Evolutionary conservation across 2,329 filamentous ascomycete genomes (phyloP), one percentile per base, ranked within the genome.

Genomic region (Calycina marina): DNA sequence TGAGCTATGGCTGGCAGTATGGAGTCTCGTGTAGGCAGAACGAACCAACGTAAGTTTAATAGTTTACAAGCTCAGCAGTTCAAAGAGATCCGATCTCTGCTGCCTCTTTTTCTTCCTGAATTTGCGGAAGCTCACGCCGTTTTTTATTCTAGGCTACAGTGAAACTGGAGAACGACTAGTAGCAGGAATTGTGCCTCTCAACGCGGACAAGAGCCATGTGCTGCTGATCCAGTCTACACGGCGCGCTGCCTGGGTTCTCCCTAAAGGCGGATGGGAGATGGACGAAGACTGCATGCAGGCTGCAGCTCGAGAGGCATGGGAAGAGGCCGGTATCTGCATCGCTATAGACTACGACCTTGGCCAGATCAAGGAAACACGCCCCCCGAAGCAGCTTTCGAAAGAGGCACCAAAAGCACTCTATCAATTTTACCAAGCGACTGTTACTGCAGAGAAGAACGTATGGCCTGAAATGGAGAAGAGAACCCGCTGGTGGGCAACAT

Each of bases 381-480:
- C 83, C 5, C 83, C 82, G 22, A 88, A 88, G 55, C 70, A 75
- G 39, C 61, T 72, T 45, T 72, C 72, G 39, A 73, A 74, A 54
- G 68, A 72, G 42, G 60, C 63, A 28, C 63, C 69, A 35, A 66
- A 66, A 48, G 69, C 76, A 22, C 56, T 75, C 32, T 88, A 86
- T 56, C 74, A 77, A 46, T 90, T 88, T 58, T 90, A 75, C 58
- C 82, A 96, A 58, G 86, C 77, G 41, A 79, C 72, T n/a, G 90
- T 98, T 40, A 72, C 79, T 41, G 77, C 76, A 49, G 83, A 93
- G 60, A 80, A 90, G 56, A 63, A 67, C 11, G 73, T 86, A 37
- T 98, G 90, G 90, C 90, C 90, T 1, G 90, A 98, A 63, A 79
- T 71, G 62, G 74, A 93, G 58, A 96, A 94, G 67, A 72, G 90